phyloP scores from a whole-genome alignment of 805 yeast genomes.

The Saccharomyces paradoxus region DNA sequence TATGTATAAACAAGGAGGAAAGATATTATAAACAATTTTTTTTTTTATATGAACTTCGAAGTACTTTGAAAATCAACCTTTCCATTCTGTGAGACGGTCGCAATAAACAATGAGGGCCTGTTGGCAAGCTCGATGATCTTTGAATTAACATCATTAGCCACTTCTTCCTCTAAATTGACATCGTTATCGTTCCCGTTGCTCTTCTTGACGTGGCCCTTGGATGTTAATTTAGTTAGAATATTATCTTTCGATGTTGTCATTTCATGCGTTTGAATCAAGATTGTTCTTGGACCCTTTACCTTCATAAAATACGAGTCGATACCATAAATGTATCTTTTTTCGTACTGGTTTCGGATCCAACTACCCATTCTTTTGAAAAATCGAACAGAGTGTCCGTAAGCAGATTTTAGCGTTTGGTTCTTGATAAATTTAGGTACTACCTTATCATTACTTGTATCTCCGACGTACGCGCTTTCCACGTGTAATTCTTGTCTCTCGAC shows the following conservation, averaged over 20 bases:
- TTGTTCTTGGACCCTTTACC: constrained; percentile 29
- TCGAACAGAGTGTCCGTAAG: not conserved
- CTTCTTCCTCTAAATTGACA: not conserved
- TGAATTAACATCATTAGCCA: constrained; percentile 1
- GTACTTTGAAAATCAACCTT: constrained; percentile 18
- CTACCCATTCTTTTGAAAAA: constrained; percentile 3
- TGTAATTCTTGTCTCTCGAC: constrained; percentile 9
- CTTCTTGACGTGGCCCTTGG: constrained; percentile 17
- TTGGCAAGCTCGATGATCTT: not conserved
- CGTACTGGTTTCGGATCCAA: constrained; percentile 8
- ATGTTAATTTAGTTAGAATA: constrained; percentile 4
- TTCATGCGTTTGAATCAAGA: constrained; percentile 22
- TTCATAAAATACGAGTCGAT: constrained; percentile 18
- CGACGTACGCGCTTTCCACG: not conserved
- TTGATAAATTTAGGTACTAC: not conserved
- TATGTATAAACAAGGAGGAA: not conserved
- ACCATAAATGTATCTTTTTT: constrained; percentile 13
- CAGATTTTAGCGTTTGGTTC: not conserved
- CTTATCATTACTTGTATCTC: constrained; percentile 1
- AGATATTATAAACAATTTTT: not conserved
- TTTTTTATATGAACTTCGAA: constrained; percentile 9
- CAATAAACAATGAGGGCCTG: not conserved
- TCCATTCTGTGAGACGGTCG: constrained; percentile 13
- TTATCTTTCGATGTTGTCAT: constrained; percentile 2
- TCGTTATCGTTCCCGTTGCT: constrained; percentile 4